These are phyloP conservation scores for Tritrichomonas musculus DNA, from an alignment of 208 protist genomes.

Conservation along the genomic window DNA sequence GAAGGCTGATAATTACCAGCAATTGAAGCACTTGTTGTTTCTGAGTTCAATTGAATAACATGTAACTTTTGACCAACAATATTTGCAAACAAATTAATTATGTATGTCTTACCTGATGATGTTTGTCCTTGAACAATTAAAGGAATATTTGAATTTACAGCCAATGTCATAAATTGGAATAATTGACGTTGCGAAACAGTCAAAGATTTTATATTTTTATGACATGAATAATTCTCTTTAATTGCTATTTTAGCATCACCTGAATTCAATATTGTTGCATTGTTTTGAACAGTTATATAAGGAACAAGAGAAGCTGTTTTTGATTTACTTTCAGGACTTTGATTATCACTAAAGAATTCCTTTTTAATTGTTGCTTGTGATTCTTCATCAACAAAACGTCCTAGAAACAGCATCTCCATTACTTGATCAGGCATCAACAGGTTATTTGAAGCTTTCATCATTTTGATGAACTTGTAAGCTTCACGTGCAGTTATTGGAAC, in stretches of 20 bases:
- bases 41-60: background rate
- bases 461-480: background rate
- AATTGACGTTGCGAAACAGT: too few species aligned
- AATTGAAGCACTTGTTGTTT: background rate
- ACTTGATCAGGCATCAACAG: background rate
- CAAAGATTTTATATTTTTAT: too few species aligned
- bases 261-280: too few species aligned
- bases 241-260: too few species aligned
- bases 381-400: background rate
- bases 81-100: constrained; percentile 12
- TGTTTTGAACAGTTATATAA: too few species aligned
- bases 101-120: constrained; percentile 4
- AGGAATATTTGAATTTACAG: background rate
- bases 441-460: background rate
- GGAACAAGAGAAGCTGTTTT: background rate
- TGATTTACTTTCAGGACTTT: background rate
- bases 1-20: background rate
- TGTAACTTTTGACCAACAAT: background rate
- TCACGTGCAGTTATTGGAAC: background rate
- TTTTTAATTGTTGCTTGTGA: background rate
- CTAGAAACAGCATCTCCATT: background rate
- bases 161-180: too few species aligned
- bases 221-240: too few species aligned
- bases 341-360: background rate
- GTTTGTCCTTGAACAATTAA: constrained; percentile 22